Percentiles rank a stretch among this genome's conserved stretches.
Evolutionary conservation across 2,329 filamentous ascomycete genomes (phyloP).

Genomic region (Alternaria sp.): DNA sequence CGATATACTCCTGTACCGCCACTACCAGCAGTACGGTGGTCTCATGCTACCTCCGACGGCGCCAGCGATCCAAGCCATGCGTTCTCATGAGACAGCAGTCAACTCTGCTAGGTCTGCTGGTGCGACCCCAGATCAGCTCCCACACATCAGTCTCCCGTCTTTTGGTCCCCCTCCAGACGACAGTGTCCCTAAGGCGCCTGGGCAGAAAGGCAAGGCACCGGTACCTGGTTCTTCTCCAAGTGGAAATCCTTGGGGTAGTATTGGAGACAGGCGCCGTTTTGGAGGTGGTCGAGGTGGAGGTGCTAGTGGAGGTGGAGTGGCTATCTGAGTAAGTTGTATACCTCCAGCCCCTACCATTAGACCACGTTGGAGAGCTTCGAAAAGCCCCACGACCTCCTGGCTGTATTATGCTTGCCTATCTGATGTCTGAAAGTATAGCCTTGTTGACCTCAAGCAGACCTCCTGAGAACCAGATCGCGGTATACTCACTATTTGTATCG

Average conservation of each 20-base stretch:
- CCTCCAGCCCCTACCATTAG: no score
- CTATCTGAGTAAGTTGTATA: not conserved
- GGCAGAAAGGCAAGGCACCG: not conserved
- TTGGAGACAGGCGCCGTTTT: not conserved
- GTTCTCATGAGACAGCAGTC: not conserved
- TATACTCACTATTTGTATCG: no score
- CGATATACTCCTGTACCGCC: conserved; percentile 10
- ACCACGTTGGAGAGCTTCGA: not conserved
- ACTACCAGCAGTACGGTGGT: conserved; percentile 20
- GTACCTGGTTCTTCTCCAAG: not conserved
- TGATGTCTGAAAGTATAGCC: not conserved
- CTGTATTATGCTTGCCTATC: not conserved
- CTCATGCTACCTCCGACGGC: conserved; percentile 15
- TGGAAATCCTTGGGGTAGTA: not conserved
- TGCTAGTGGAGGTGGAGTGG: not conserved
- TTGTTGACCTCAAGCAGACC: not conserved
- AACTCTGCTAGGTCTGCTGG: not conserved
- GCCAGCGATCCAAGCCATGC: not conserved
- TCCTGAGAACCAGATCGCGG: not conserved
- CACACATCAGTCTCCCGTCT: not conserved
- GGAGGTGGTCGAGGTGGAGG: not conserved
- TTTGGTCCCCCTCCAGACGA: not conserved
- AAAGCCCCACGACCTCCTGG: not conserved
- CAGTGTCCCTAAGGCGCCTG: not conserved
- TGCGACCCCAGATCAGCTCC: not conserved